Percentiles rank a stretch among this genome's conserved stretches.
Evolutionary conservation across 768 basidiomycete species (phyloP).

Genomic region (Tulasnella sp.): DNA sequence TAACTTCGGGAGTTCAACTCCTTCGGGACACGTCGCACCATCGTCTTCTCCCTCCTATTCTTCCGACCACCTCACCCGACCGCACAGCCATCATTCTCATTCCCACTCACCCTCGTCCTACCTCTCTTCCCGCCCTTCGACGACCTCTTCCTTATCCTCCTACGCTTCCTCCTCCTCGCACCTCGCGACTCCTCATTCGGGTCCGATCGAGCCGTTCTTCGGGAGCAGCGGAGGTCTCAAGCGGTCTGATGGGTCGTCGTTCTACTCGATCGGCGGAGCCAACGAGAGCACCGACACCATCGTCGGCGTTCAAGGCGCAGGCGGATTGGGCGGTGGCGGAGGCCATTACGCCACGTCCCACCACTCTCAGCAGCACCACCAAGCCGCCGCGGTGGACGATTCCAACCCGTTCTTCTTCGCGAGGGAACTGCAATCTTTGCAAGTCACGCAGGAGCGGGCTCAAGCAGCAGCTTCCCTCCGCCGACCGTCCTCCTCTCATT

Average conservation of each 20-base stretch:
- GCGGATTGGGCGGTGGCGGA: slow-evolving; percentile 1
- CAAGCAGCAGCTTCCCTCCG: neutral
- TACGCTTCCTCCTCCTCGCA: neutral
- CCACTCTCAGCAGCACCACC: neutral
- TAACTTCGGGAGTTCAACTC: neutral
- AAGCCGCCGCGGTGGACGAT: slow-evolving; percentile 11
- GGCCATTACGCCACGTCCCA: neutral
- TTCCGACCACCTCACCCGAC: neutral
- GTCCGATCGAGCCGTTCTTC: neutral
- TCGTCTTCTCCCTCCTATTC: neutral
- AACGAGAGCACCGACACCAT: slow-evolving; percentile 18
- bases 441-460: slow-evolving; percentile 14
- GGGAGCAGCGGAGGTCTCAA: neutral
- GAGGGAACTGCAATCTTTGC: slow-evolving; percentile 12
- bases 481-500: neutral
- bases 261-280: neutral
- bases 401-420: slow-evolving; percentile 26
- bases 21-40: neutral
- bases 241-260: neutral
- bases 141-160: neutral
- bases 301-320: neutral
- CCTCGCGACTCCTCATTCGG: neutral
- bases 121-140: neutral
- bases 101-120: slow-evolving; percentile 4
- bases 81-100: neutral